Conservation (phyloP, 2,329 filamentous ascomycete species). For the Fusarium austroafricanum region DNA sequence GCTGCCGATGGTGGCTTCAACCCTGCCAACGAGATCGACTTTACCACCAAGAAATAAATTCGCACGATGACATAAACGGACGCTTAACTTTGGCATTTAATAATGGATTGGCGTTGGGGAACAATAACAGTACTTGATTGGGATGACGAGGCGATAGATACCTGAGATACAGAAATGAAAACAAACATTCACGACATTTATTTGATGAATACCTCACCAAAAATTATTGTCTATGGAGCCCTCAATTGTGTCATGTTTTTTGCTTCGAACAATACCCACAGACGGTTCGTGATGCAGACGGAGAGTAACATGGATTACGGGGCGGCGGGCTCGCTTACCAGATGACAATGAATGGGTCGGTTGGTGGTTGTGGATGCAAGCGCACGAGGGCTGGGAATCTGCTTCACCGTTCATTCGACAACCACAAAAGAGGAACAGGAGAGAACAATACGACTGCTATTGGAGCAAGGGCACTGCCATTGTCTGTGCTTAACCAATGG, state of each 20-base stretch:
- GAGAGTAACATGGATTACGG: background rate
- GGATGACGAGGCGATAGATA: slow-evolving; percentile 25
- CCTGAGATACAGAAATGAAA: slow-evolving; percentile 23
- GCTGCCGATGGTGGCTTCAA: slow-evolving; percentile 70
- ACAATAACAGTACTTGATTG: slow-evolving; percentile 3
- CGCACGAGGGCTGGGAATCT: too few species aligned
- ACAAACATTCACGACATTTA: background rate
- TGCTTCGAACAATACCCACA: background rate
- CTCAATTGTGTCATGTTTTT: background rate
- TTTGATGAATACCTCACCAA: background rate
- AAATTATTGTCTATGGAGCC: background rate
- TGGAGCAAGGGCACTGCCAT: background rate
- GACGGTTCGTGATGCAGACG: background rate
- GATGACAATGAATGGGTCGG: background rate
- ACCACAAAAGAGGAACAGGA: background rate
- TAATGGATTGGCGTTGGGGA: slow-evolving; percentile 39
- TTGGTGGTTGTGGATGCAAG: too few species aligned
- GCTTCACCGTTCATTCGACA: background rate
- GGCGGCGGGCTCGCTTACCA: background rate
- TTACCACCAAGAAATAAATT: slow-evolving; percentile 70
- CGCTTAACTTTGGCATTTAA: slow-evolving; percentile 12
- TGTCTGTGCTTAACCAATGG: slow-evolving; percentile 17
- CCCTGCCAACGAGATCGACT: slow-evolving; percentile 81
- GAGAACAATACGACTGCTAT: background rate
- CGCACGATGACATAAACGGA: background rate